Evolutionary conservation across 208 protist species (phyloP).

Genomic region (Spongospora subterranea): DNA sequence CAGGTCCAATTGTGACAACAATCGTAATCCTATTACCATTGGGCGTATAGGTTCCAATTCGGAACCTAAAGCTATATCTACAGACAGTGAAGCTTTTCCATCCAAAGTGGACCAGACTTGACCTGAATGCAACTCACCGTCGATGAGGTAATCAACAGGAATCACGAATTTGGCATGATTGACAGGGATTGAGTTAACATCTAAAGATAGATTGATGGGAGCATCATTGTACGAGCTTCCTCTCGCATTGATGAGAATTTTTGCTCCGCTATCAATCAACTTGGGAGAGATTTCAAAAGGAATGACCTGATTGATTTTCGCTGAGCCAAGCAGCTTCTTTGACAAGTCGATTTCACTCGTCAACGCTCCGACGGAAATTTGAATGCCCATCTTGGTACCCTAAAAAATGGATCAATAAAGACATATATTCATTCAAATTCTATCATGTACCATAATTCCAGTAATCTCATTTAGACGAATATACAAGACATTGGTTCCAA

Average conservation of each 20-base stretch:
- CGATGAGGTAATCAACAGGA: neutral
- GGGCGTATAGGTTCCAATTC: conserved; percentile 11
- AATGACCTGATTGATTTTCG: conserved; percentile 37
- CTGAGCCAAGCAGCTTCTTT: conserved; percentile 26
- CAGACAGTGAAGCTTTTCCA: neutral
- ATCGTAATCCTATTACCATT: neutral
- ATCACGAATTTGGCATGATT: neutral
- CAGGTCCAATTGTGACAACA: neutral
- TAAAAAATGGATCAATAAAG: conserved; percentile 2
- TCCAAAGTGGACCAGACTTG: neutral
- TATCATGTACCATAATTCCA: neutral
- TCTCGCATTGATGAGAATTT: neutral
- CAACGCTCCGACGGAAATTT: neutral
- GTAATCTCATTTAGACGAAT: neutral
- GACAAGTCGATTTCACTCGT: neutral
- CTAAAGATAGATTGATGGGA: neutral
- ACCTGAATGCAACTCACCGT: conserved; percentile 18
- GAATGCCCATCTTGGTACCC: neutral
- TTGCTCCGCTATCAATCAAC: neutral
- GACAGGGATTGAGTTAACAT: neutral
- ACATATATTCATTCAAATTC: neutral
- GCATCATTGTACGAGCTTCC: neutral
- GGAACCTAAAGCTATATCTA: neutral
- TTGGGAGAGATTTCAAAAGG: neutral
- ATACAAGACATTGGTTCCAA: neutral